Base-by-base conservation (phyloP, 352 stramenopile genomes). In the Phytophthora uliginosa region DNA sequence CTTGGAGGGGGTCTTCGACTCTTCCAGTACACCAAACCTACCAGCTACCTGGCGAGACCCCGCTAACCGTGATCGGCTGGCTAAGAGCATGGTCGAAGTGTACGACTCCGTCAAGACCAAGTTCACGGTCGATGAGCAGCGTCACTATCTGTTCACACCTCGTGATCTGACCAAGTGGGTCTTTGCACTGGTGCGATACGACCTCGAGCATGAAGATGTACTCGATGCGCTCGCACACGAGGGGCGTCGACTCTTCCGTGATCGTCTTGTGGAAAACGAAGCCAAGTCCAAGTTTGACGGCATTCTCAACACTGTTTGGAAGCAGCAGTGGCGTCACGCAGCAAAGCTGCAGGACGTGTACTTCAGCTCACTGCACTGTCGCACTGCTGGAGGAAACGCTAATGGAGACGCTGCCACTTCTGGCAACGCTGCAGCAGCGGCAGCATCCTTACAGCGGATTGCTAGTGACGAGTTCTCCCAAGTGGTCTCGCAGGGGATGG, bases 121-220 rank as follows among this genome's bases (percentile, higher is more conserved):
- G 52, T 99, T 98, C 74, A 97, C 81, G 0, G 92, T 98, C 18
- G 94, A 98, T 58, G 95, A 99, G 42, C 82, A 98, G 36, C 82
- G 96, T n/a, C 96, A 99, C 68, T 99, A 99, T 71, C 78, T 98
- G 12, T 98, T 99, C 62, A 99, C 95, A 13, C 95, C 95, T 1
- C 89, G 96, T 3, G 94, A 99, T 64, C 50, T 99, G 13, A 98
- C 93, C 4, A 89, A 94, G 31, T 99, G 95, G 95, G 89, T 98
- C 18, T 90, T 95, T 48, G 84, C 90, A 5, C 73, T 99, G 7
- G 70, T 96, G 2, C 87, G 94, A 9, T 99, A 99, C 64, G 91
- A 99, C 60, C 74, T 99, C 0, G 87, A 83, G 36, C 72, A 73
- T 26, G 95, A 98, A 66, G 86, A 98, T 8, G 71, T 98, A 4